Percentiles rank a stretch among this genome's conserved stretches.
These are phyloP conservation scores for Diaporthe humulicola DNA, from an alignment of 2,329 filamentous ascomycete genomes.

Conservation along the genomic window DNA sequence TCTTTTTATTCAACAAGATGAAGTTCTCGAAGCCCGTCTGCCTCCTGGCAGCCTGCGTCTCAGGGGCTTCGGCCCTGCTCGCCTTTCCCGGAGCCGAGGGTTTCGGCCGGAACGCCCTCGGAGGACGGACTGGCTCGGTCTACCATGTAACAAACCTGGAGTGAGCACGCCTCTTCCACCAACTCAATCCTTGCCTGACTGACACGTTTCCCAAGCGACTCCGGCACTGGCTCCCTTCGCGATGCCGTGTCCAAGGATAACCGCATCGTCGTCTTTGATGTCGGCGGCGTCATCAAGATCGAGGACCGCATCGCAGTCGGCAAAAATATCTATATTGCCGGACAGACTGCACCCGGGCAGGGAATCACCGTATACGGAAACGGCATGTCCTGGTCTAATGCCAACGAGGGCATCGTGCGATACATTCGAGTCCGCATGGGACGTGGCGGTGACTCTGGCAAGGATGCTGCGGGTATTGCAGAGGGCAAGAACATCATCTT, in stretches of 20 bases:
- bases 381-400: slow-evolving; percentile 64
- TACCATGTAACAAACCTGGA: slow-evolving; percentile 30
- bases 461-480: slow-evolving; percentile 67
- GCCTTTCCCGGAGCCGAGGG: slow-evolving; percentile 32
- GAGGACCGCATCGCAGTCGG: slow-evolving; percentile 59
- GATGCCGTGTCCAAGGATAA: slow-evolving; percentile 62
- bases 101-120: slow-evolving; percentile 28
- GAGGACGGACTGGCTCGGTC: slow-evolving; percentile 17
- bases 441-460: slow-evolving; percentile 62
- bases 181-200: not conserved
- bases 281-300: slow-evolving; percentile 64
- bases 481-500: slow-evolving; percentile 68
- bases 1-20: slow-evolving; percentile 18
- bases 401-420: slow-evolving; percentile 66
- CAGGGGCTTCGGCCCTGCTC: slow-evolving; percentile 22
- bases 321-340: slow-evolving; percentile 62
- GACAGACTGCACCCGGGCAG: slow-evolving; percentile 62
- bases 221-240: slow-evolving; percentile 62
- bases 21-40: slow-evolving; percentile 16
- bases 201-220: slow-evolving; percentile 49
- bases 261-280: slow-evolving; percentile 63
- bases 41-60: slow-evolving; percentile 15
- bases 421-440: slow-evolving; percentile 69
- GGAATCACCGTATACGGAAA: slow-evolving; percentile 68
- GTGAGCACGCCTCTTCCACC: not conserved